These are phyloP conservation scores for Diphasiastrum complanatum DNA, from an alignment of 83 land plant genomes.

Conservation along the genomic window DNA sequence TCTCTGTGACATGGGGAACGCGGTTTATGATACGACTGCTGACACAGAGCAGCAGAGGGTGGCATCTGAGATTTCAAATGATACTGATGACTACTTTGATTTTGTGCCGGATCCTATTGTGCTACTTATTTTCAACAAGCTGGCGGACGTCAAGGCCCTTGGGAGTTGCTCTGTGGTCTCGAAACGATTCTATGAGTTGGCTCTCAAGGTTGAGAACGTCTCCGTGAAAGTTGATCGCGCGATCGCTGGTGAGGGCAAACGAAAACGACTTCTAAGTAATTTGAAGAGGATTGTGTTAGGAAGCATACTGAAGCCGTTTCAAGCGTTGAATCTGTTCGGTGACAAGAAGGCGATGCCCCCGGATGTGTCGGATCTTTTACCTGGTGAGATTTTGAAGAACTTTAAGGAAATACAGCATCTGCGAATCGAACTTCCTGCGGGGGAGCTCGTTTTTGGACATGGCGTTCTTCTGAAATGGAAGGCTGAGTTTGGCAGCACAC, in stretches of 20 bases:
- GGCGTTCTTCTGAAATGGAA: constrained; percentile 28
- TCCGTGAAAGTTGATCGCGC: constrained; percentile 64
- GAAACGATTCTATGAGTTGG: constrained; percentile 46
- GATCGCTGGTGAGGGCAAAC: constrained; percentile 32
- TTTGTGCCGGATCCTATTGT: constrained; percentile 54
- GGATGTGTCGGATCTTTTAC: constrained; percentile 57
- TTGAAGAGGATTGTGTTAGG: constrained; percentile 35
- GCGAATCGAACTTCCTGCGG: constrained; percentile 26
- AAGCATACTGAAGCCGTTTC: constrained; percentile 46
- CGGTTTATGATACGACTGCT: no score
- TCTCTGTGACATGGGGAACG: no score
- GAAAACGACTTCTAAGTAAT: constrained; percentile 26
- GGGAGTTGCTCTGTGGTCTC: constrained; percentile 74
- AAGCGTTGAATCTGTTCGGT: constrained; percentile 33
- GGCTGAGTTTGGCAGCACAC: constrained; percentile 64
- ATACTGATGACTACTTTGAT: constrained; percentile 76
- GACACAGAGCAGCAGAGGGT: no score
- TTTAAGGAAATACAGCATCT: constrained; percentile 46
- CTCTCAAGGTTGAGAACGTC: constrained; percentile 57
- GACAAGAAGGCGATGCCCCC: constrained; percentile 14
- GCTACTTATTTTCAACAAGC: constrained; percentile 50
- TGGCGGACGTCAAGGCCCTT: constrained; percentile 62
- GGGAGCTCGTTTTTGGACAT: constrained; percentile 28
- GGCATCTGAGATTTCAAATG: no score
- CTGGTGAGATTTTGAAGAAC: constrained; percentile 52